Base-by-base conservation (phyloP, 2,329 filamentous ascomycete species). In the Botryotinia convoluta region DNA sequence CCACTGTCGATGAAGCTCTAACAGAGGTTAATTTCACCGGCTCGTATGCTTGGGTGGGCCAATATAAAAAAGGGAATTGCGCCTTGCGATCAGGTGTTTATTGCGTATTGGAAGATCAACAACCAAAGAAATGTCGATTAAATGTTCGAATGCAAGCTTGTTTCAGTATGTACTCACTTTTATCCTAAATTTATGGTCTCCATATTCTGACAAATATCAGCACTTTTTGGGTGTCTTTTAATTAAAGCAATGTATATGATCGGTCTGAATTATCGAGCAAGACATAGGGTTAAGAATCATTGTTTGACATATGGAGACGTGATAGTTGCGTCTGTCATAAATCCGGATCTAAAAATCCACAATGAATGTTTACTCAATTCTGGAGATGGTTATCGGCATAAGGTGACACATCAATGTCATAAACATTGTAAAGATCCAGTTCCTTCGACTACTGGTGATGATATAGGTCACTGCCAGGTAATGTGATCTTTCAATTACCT, bases 361-460 rank as follows among this genome's bases (percentile, higher is more conserved):
- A 76, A 77, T 39, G 77, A 78, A 63, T 78, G 76, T 45, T 60
- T 77, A 26, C 74, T 78, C 45, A 78, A 78, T 29, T 76, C 77
- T 8, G 75, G 77, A 45, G 76, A 78, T 69, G 77, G 77, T 6
- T 77, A 77, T 48, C 69, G 74, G 60, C 64, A 76, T 18, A 69
- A 73, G 57, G 70, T 74, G 6, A 32, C 51, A 14, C 76, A 77
- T 32, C 74, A 72, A 4, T 77, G 76, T n/a, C 76, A 77, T 60
- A 77, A 77, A 35, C 74, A 77, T 67, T 77, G 76, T 35, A 77
- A 75, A 71, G 75, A 77, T 32, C 67, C 70, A 3, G 39, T 73
- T 2, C 74, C 74, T 16, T 77, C 76, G 1, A 48, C 35, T 4
- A 74, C 54, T 29, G 75, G 75, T 9, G 76, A 76, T 37, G 48